Evolutionary conservation across 768 basidiomycete species (phyloP), one percentile per base, ranked within the genome.

Genomic region (Epithele typhae): DNA sequence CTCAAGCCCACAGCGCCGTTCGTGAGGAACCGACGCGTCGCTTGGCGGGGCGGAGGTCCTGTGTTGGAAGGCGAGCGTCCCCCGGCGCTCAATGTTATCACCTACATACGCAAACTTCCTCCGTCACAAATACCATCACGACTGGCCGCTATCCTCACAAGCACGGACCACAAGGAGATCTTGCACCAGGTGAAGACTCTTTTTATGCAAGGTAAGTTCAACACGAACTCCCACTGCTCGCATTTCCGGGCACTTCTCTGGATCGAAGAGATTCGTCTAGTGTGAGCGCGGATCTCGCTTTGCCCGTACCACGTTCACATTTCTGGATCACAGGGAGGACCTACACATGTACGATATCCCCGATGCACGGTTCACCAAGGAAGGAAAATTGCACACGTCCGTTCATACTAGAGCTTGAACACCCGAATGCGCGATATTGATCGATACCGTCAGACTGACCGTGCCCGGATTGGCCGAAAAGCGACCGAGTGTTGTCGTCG

Each of bases 381-480:
- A 68, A 18, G 60, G 69, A 46, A 65, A 65, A 25, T 64, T 70
- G 21, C 78, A 79, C 60, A 66, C 72, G 76, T 76, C 50, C 49
- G 71, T 48, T 3, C 6, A 23, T 34, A 2, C 17, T 11, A 15
- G 39, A 12, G 7, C 15, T 41, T 9, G 15, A 44, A 40, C 37
- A 25, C 25, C 25, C 48, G 18, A n/a, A 40, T 3, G 30, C 15
- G 1, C 35, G 24, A 18, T n/a, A 36, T 9, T 5, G 6, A 3
- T 35, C 9, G 10, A 7, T n/a, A n/a, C n/a, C n/a, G n/a, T n/a
- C n/a, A 81, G 79, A 21, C 61, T 83, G 7, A 44, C 63, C 23
- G 78, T 83, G 9, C 68, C 75, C 25, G 80, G 79, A 9, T 63
- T 82, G 1, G 77, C 75, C 3, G 78, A 82, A 61, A 75, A 76